These are phyloP conservation scores for Tetracladium setigerum DNA, from an alignment of 495 filamentous ascomycete genomes.

Conservation along the genomic window DNA sequence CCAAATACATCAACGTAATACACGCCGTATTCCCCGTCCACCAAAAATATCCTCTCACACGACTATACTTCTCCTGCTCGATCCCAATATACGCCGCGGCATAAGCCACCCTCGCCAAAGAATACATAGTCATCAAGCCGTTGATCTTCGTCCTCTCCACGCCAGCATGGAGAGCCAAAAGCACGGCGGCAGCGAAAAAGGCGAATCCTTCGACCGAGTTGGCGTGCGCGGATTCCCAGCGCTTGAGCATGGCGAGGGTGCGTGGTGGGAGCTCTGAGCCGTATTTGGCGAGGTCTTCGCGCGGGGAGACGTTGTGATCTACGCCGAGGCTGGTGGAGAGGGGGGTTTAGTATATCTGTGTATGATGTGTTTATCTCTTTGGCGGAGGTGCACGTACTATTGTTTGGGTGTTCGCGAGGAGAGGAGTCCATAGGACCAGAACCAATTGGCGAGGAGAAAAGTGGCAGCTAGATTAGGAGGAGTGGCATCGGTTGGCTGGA, in stretches of 20 bases:
- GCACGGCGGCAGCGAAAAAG: slow-evolving; percentile 36
- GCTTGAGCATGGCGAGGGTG: slow-evolving; percentile 34
- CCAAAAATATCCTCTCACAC: slow-evolving; percentile 36
- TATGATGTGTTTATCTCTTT: too few relatives aligned
- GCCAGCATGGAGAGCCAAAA: not conserved
- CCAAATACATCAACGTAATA: slow-evolving; percentile 22
- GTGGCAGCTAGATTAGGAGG: slow-evolving; percentile 29
- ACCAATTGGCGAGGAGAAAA: slow-evolving; percentile 39
- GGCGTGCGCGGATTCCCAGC: slow-evolving; percentile 37
- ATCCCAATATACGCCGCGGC: slow-evolving; percentile 33
- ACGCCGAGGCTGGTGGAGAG: slow-evolving; percentile 21
- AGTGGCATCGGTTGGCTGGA: not conserved
- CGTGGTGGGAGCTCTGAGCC: slow-evolving; percentile 15
- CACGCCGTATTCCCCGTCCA: slow-evolving; percentile 40
- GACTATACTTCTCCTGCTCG: slow-evolving; percentile 27
- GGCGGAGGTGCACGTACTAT: slow-evolving; percentile 3
- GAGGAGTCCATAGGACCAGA: slow-evolving; percentile 36
- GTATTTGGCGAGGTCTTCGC: slow-evolving; percentile 36
- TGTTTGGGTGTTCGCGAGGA: slow-evolving; percentile 37
- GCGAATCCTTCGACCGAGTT: slow-evolving; percentile 42
- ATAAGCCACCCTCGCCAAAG: slow-evolving; percentile 32
- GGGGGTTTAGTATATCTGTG: too few relatives aligned
- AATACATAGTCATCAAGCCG: slow-evolving; percentile 35
- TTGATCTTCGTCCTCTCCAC: slow-evolving; percentile 28
- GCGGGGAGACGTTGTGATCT: slow-evolving; percentile 41